phyloP scores from a whole-genome alignment of 2,329 filamentous ascomycete genomes.

The Penicillium sp. region DNA sequence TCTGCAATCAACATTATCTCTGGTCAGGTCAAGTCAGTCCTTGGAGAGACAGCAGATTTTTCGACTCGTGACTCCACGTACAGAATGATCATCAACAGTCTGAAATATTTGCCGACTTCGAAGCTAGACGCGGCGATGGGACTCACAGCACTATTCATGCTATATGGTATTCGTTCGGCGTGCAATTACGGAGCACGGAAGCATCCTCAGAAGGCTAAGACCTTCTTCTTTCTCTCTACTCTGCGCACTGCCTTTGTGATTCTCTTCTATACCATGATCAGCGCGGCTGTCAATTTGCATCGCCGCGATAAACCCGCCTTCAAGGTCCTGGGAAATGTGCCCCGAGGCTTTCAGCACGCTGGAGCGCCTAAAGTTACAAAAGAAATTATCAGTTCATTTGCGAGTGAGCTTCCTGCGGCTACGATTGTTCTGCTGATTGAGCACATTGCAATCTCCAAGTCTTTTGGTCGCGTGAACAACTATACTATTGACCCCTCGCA shows the following conservation, averaged over 20 bases:
- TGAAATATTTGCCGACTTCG: conserved; percentile 68
- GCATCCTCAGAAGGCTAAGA: conserved; percentile 67
- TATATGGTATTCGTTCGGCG: conserved; percentile 71
- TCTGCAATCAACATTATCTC: conserved; percentile 83
- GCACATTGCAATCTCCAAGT: conserved; percentile 93
- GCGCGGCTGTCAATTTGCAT: conserved; percentile 76
- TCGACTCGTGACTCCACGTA: conserved; percentile 77
- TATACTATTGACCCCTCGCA: conserved; percentile 92
- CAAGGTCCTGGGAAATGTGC: conserved; percentile 73
- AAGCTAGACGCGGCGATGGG: conserved; percentile 81
- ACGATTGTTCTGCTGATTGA: conserved; percentile 90
- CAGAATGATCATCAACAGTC: conserved; percentile 75
- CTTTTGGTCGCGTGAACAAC: conserved; percentile 90
- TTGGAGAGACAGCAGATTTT: conserved; percentile 70
- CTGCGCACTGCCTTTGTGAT: conserved; percentile 88
- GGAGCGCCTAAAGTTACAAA: conserved; percentile 69
- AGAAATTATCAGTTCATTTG: conserved; percentile 68
- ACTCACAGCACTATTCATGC: conserved; percentile 71
- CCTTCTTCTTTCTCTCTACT: conserved; percentile 86
- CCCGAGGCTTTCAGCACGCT: conserved; percentile 80
- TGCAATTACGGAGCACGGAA: conserved; percentile 69
- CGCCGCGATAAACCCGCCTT: conserved; percentile 67
- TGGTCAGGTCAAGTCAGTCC: conserved; percentile 77
- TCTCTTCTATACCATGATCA: conserved; percentile 83
- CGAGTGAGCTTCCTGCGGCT: conserved; percentile 73